Conservation (phyloP, 2,329 filamentous ascomycete genomes). For the Sclerotinia nivalis region DNA sequence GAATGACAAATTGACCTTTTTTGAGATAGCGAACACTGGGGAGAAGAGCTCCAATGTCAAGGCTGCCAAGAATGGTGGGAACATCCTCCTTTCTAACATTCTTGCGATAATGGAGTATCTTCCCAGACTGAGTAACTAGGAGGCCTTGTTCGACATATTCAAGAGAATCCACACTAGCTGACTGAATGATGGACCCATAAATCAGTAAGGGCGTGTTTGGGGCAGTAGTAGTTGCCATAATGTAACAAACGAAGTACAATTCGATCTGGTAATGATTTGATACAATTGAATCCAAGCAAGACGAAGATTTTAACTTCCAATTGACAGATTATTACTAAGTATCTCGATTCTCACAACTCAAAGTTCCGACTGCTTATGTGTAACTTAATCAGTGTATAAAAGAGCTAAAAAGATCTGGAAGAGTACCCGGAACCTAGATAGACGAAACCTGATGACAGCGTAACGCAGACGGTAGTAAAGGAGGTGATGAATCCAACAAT, state of each 20-base stretch:
- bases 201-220: slow-evolving; percentile 20
- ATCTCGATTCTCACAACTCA: neutral
- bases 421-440: neutral
- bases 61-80: neutral
- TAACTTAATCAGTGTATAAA: neutral
- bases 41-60: slow-evolving; percentile 8
- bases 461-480: neutral
- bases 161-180: slow-evolving; percentile 12
- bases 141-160: slow-evolving; percentile 25
- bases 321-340: neutral
- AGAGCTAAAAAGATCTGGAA: no score
- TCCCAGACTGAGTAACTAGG: slow-evolving; percentile 23
- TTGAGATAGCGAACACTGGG: slow-evolving; percentile 18
- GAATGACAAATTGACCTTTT: slow-evolving; percentile 51
- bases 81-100: slow-evolving; percentile 14
- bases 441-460: neutral
- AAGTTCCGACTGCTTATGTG: neutral
- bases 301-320: neutral
- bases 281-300: neutral
- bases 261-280: neutral
- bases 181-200: slow-evolving; percentile 27
- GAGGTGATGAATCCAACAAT: neutral
- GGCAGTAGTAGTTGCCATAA: slow-evolving; percentile 1
- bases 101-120: slow-evolving; percentile 15
- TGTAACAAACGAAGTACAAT: neutral